Conservation (phyloP, 2,329 filamentous ascomycete genomes). For the Hypomyces perniciosus region DNA sequence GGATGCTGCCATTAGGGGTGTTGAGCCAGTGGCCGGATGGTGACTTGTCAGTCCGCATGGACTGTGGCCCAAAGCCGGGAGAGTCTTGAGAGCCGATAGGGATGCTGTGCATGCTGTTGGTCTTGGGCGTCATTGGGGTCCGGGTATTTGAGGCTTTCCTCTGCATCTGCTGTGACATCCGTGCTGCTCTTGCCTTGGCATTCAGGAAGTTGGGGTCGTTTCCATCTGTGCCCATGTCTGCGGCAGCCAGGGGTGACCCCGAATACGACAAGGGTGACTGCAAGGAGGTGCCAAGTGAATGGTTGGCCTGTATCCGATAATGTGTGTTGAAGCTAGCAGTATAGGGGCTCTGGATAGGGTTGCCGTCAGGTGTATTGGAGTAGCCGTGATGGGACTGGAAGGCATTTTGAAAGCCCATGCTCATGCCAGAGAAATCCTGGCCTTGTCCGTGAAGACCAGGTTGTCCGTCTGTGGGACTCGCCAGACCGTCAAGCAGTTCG, state of each 20-base stretch:
- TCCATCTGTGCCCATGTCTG: slow-evolving; percentile 41
- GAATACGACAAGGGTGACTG: slow-evolving; percentile 37
- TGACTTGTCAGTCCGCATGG: slow-evolving; percentile 77
- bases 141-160: slow-evolving; percentile 68
- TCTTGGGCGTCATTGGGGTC: slow-evolving; percentile 82
- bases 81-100: slow-evolving; percentile 64
- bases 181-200: slow-evolving; percentile 49
- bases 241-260: slow-evolving; percentile 34
- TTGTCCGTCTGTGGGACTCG: slow-evolving; percentile 48
- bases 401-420: slow-evolving; percentile 53
- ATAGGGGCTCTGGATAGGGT: slow-evolving; percentile 88
- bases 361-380: slow-evolving; percentile 86
- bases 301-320: slow-evolving; percentile 62
- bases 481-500: slow-evolving; percentile 73
- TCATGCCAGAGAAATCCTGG: slow-evolving; percentile 52
- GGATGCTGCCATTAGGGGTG: slow-evolving; percentile 69
- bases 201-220: slow-evolving; percentile 55
- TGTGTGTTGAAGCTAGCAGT: slow-evolving; percentile 74
- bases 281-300: slow-evolving; percentile 48
- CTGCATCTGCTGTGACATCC: slow-evolving; percentile 58
- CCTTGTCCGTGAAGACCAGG: slow-evolving; percentile 46
- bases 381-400: slow-evolving; percentile 62
- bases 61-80: slow-evolving; percentile 66
- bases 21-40: slow-evolving; percentile 87
- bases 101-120: slow-evolving; percentile 66